Conservation (phyloP, 306 rosid genomes). For the Morella rubra region DNA sequence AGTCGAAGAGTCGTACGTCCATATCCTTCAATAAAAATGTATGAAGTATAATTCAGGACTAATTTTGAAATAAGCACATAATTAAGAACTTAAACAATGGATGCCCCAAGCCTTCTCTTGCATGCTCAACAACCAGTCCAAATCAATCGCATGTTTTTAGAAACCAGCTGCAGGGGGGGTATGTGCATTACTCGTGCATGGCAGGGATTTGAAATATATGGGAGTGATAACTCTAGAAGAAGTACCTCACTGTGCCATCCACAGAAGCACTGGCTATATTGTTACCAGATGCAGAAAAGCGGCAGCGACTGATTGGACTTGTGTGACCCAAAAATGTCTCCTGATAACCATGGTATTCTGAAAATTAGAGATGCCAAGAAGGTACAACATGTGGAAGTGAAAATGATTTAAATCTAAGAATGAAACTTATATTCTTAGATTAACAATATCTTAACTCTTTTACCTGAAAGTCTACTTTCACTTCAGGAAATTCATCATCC, state of each 20-base stretch:
- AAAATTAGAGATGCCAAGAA: constrained; percentile 34
- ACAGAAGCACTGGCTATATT: constrained; percentile 95
- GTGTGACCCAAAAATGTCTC: constrained; percentile 98
- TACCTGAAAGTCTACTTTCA: constrained; percentile 89
- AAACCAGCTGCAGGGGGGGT: background rate
- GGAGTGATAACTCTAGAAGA: background rate
- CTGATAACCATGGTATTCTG: constrained; percentile 47
- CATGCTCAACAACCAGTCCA: constrained; percentile 6
- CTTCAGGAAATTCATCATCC: constrained; percentile 86
- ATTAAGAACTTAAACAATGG: constrained; percentile 21
- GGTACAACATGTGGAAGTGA: background rate
- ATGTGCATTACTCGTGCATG: too few species aligned
- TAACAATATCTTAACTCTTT: constrained; percentile 11
- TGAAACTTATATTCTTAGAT: constrained; percentile 3
- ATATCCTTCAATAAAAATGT: constrained; percentile 57
- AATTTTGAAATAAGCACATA: constrained; percentile 19
- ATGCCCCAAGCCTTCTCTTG: background rate
- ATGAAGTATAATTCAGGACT: constrained; percentile 16
- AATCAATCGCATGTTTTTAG: background rate
- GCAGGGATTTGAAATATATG: too few species aligned
- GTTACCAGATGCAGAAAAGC: constrained; percentile 90
- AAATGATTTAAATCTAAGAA: background rate
- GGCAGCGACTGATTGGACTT: constrained; percentile 85
- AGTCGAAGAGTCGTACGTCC: constrained; percentile 91
- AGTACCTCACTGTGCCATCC: constrained; percentile 93